These are phyloP conservation scores for Trichoderma harzianum DNA, from an alignment of 2,329 filamentous ascomycete species.

Conservation along the genomic window DNA sequence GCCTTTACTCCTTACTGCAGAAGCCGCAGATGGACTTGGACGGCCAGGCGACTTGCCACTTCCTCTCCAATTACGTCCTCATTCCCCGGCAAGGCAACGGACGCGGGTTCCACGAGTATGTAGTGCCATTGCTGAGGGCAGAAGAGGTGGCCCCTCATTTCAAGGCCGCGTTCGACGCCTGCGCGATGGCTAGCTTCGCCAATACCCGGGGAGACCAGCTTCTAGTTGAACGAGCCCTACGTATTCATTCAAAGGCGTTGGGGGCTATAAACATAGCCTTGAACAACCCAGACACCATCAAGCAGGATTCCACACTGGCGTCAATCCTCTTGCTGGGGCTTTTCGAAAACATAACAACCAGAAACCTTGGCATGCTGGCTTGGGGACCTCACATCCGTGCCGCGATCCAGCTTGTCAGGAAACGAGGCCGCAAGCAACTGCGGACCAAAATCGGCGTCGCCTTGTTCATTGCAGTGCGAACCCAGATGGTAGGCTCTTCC, in stretches of 20 bases:
- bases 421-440: constrained; percentile 54
- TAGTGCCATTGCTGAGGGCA: constrained; percentile 52
- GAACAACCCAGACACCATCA: constrained; percentile 46
- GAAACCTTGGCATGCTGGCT: constrained; percentile 51
- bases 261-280: constrained; percentile 52
- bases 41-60: constrained; percentile 56
- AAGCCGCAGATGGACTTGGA: constrained; percentile 47
- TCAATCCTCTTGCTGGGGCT: constrained; percentile 58
- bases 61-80: constrained; percentile 59
- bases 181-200: constrained; percentile 54
- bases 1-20: constrained; percentile 26
- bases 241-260: constrained; percentile 54
- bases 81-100: constrained; percentile 48
- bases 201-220: constrained; percentile 38
- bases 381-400: constrained; percentile 65
- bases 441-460: constrained; percentile 50
- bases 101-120: constrained; percentile 57
- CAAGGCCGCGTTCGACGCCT: constrained; percentile 56
- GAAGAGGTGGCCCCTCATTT: constrained; percentile 46
- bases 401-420: constrained; percentile 58
- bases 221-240: constrained; percentile 41
- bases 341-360: constrained; percentile 59
- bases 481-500: constrained; percentile 50
- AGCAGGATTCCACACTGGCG: constrained; percentile 56
- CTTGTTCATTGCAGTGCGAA: constrained; percentile 58